Conservation (phyloP, 495 filamentous ascomycete species). For the Podospora conica region DNA sequence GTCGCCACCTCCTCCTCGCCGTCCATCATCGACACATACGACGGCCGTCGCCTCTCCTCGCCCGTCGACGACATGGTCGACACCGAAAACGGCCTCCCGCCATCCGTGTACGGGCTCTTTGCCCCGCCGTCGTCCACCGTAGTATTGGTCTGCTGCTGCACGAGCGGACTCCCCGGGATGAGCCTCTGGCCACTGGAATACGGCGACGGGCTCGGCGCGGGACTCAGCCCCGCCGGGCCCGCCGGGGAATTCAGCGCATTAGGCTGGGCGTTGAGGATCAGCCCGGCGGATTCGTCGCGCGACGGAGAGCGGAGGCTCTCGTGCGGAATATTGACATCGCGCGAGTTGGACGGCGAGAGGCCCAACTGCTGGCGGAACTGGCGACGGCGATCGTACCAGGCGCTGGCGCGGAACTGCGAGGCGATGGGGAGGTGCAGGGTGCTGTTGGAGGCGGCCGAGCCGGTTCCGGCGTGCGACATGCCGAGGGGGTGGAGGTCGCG, state of each 20-base stretch:
- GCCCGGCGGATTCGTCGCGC: constrained; percentile 39
- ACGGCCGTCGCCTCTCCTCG: not conserved
- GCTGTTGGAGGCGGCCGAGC: constrained; percentile 21
- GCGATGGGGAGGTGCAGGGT: constrained; percentile 38
- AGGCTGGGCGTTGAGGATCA: constrained; percentile 44
- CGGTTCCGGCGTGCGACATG: constrained; percentile 19
- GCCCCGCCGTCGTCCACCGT: not conserved
- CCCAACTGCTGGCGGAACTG: constrained; percentile 25
- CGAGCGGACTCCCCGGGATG: not conserved
- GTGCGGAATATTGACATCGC: no score
- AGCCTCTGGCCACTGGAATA: not conserved
- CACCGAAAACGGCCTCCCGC: not conserved
- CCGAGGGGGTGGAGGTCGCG: constrained; percentile 20
- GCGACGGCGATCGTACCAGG: constrained; percentile 10
- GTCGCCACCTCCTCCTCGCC: not conserved
- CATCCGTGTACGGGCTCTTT: not conserved
- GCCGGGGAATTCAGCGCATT: not conserved
- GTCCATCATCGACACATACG: not conserved
- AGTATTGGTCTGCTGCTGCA: not conserved
- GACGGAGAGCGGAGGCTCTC: constrained; percentile 8
- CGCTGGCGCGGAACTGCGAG: constrained; percentile 36
- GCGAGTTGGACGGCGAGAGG: constrained; percentile 3
- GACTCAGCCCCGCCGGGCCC: not conserved
- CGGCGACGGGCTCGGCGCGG: not conserved
- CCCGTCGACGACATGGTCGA: not conserved